phyloP scores from a whole-genome alignment of 257 asterid genomes.

The Asclepias syriaca region DNA sequence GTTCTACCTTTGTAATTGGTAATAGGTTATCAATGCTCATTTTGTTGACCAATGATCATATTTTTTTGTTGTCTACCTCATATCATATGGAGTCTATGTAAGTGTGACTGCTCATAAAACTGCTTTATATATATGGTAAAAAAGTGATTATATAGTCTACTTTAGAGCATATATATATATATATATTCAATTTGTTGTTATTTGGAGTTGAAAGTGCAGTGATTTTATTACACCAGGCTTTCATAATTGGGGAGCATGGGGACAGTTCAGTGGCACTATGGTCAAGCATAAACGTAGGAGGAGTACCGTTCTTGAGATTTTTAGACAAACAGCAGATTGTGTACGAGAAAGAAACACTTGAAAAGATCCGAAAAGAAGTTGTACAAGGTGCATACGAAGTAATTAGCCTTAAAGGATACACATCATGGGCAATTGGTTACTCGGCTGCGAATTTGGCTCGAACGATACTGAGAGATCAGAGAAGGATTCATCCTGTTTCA shows the following conservation, averaged over 20 bases:
- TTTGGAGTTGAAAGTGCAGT: too few relatives aligned
- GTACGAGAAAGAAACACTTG: slow-evolving; percentile 65
- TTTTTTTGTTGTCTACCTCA: too few relatives aligned
- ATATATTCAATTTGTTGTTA: too few relatives aligned
- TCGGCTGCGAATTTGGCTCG: slow-evolving; percentile 80
- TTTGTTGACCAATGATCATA: not conserved
- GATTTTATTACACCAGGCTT: slow-evolving; percentile 42
- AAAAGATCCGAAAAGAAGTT: slow-evolving; percentile 62
- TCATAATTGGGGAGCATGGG: slow-evolving; percentile 88
- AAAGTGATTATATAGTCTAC: too few relatives aligned
- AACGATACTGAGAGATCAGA: slow-evolving; percentile 63
- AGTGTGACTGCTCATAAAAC: too few relatives aligned
- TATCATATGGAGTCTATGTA: too few relatives aligned
- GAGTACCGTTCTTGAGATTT: slow-evolving; percentile 68
- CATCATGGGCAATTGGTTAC: slow-evolving; percentile 95
- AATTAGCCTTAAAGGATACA: slow-evolving; percentile 76
- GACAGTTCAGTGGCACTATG: slow-evolving; percentile 89
- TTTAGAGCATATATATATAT: too few relatives aligned
- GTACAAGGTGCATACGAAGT: slow-evolving; percentile 80
- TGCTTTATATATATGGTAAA: too few relatives aligned
- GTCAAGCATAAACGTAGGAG: slow-evolving; percentile 93
- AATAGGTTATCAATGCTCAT: not conserved
- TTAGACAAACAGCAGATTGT: slow-evolving; percentile 61
- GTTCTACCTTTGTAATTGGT: too few relatives aligned
- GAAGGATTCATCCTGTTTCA: slow-evolving; percentile 77